Evolutionary conservation across 2,329 filamentous ascomycete genomes (phyloP).

Genomic region (Trichophaea hybrida): DNA sequence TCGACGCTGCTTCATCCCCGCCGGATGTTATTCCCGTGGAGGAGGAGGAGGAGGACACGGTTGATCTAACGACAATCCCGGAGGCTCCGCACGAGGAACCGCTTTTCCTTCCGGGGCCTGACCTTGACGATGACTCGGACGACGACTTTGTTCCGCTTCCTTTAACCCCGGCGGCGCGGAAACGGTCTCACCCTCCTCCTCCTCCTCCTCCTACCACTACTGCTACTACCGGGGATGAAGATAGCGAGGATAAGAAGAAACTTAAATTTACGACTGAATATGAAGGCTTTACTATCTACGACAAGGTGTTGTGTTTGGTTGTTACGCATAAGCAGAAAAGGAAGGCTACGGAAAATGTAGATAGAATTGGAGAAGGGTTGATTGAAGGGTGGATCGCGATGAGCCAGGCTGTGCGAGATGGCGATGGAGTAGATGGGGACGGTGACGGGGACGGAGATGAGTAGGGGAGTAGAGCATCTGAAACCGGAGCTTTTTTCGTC

Average conservation of each 20-base stretch:
- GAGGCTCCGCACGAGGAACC: not conserved
- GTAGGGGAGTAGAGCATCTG: too few relatives aligned
- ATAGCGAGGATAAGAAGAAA: conserved; percentile 73
- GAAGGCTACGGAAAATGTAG: conserved; percentile 38
- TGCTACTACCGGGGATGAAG: conserved; percentile 15
- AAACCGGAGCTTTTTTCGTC: too few relatives aligned
- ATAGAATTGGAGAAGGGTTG: conserved; percentile 32
- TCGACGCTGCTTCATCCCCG: not conserved
- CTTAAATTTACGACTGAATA: conserved; percentile 72
- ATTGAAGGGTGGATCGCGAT: conserved; percentile 79
- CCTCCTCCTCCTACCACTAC: conserved; percentile 17
- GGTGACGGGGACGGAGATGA: too few relatives aligned
- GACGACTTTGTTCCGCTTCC: not conserved
- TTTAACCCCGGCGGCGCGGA: not conserved
- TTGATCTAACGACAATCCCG: not conserved
- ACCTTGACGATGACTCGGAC: not conserved
- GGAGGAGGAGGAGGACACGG: not conserved
- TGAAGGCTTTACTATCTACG: conserved; percentile 92
- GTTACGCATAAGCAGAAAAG: conserved; percentile 50
- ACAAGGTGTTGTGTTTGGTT: conserved; percentile 78
- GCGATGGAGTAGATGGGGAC: conserved; percentile 10
- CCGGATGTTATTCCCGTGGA: not conserved
- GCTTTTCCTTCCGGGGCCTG: not conserved
- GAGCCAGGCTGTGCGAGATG: conserved; percentile 41
- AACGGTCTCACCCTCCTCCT: not conserved